Evolutionary conservation across 768 basidiomycete genomes (phyloP).

Genomic region (Dacryopinax spathularia): DNA sequence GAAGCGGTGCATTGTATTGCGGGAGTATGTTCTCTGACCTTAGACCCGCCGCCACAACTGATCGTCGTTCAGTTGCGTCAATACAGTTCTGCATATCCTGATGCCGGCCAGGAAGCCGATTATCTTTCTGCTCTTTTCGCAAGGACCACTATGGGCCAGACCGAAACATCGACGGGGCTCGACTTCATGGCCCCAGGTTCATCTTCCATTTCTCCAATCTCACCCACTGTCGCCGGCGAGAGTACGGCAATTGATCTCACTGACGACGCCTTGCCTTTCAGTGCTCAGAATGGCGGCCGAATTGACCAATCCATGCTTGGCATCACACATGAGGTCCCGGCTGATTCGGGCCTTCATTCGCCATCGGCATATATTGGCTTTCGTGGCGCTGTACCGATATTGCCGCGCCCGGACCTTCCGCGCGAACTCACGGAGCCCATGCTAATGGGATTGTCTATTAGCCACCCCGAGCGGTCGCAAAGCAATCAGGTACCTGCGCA

Average conservation of each 20-base stretch:
- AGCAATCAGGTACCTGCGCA: not conserved
- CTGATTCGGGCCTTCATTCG: not conserved
- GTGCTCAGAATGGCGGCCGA: not conserved
- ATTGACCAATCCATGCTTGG: not conserved
- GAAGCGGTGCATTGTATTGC: conserved; percentile 74
- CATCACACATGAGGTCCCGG: not conserved
- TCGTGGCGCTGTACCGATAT: not conserved
- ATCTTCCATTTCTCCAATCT: not conserved
- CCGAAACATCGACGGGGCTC: not conserved
- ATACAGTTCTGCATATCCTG: not conserved
- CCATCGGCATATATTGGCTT: not conserved
- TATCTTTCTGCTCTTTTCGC: not conserved
- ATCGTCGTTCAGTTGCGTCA: not conserved
- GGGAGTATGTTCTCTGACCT: conserved; percentile 25
- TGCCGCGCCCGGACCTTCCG: not conserved
- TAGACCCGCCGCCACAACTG: not conserved
- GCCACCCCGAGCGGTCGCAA: not conserved
- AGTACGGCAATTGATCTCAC: not conserved
- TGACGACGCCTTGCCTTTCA: not conserved
- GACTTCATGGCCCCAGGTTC: not conserved
- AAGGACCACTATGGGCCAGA: not conserved
- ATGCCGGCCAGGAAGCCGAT: not conserved
- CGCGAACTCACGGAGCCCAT: not conserved
- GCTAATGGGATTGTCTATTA: not conserved
- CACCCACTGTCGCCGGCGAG: not conserved